phyloP scores from a whole-genome alignment of 805 yeast genomes.

The Metschnikowia continentalis region DNA sequence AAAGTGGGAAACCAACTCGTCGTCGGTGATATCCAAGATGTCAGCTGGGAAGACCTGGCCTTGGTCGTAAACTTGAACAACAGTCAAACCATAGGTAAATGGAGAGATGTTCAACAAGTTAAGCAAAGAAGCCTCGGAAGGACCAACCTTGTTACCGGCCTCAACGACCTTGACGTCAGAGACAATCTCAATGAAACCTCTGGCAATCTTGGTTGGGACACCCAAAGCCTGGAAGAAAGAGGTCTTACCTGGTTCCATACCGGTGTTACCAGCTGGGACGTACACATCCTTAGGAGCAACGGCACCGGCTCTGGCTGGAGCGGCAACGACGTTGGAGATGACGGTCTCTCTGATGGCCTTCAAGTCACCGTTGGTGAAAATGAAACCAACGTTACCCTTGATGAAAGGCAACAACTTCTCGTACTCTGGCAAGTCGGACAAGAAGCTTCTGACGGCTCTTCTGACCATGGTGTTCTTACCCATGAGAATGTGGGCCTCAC shows the following conservation, averaged over 20 bases:
- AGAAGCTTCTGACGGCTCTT: conserved; percentile 97
- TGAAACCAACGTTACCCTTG: conserved; percentile 99
- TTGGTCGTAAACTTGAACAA: conserved; percentile 95
- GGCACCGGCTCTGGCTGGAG: conserved; percentile 99
- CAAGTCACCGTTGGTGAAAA: conserved; percentile 96
- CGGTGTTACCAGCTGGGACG: conserved; percentile 99
- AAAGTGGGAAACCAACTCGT: conserved; percentile 89
- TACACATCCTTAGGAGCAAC: conserved; percentile 96
- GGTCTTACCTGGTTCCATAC: conserved; percentile 99
- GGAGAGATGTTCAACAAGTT: conserved; percentile 99
- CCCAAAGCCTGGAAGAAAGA: conserved; percentile 99
- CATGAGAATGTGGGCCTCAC: conserved; percentile 93
- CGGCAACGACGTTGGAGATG: conserved; percentile 93
- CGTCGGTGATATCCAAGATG: conserved; percentile 98
- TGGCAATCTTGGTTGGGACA: conserved; percentile 99
- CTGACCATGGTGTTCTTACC: conserved; percentile 99
- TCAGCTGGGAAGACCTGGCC: conserved; percentile 97
- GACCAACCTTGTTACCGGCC: conserved; percentile 88
- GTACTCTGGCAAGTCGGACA: conserved; percentile 89
- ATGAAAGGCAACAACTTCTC: conserved; percentile 93
- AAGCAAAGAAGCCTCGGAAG: conserved; percentile 96
- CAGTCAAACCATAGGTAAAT: conserved; percentile 96
- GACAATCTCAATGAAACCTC: conserved; percentile 99
- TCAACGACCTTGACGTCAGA: conserved; percentile 93
- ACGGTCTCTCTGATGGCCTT: conserved; percentile 86